Conservation (phyloP, 164 flowering plant genomes). For the Protea cynaroides region DNA sequence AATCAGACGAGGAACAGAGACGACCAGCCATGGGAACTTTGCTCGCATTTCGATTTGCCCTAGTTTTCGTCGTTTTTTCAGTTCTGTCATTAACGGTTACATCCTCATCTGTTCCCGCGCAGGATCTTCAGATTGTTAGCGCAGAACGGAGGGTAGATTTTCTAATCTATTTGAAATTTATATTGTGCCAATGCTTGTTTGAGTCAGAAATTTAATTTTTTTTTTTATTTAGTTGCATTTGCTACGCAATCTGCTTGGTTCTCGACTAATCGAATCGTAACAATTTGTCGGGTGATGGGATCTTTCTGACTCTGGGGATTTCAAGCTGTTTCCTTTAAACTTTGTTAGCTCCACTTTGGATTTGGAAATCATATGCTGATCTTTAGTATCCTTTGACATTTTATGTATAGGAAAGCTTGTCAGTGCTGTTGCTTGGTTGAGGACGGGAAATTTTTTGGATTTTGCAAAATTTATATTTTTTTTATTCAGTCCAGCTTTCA, state of each 20-base stretch:
- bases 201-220: background rate
- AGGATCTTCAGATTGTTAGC: conserved; percentile 47
- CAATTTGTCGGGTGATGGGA: background rate
- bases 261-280: background rate
- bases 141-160: conserved; percentile 78
- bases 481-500: no score
- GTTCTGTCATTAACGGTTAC: conserved; percentile 19
- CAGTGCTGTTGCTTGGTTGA: no score
- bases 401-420: no score
- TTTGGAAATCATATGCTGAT: background rate
- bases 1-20: no score
- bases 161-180: background rate
- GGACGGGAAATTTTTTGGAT: no score
- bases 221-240: background rate
- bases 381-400: no score
- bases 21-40: conserved; percentile 7
- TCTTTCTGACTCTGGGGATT: background rate
- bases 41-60: conserved; percentile 18
- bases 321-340: background rate
- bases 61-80: conserved; percentile 24
- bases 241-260: conserved; percentile 1
- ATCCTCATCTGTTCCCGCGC: conserved; percentile 15
- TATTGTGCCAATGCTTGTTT: background rate
- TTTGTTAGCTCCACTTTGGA: background rate
- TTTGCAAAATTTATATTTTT: no score